Base-by-base conservation (phyloP, 2,329 filamentous ascomycete genomes). In the Fusarium citri region DNA sequence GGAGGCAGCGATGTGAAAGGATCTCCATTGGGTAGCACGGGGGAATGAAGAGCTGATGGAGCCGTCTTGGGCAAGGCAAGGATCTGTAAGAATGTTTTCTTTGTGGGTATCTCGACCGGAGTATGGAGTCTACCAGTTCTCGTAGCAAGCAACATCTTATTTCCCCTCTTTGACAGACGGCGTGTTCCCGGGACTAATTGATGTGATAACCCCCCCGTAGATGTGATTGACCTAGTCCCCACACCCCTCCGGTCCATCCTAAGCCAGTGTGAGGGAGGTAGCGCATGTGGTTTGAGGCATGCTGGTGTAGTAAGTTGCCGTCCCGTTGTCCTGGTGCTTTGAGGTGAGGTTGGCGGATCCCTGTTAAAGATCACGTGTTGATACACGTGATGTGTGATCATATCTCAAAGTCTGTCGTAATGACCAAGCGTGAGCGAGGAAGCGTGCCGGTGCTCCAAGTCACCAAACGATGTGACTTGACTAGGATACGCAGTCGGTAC, bases 11-110 rank as follows among this genome's bases (percentile, higher is more conserved):
- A 70, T 46, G 54, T 63, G 64, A 66, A 72, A 65, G 66, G 66
- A 74, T 74, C 78, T 79, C 71, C 68, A 76, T 80, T 68, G 57
- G 76, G 75, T 69, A 74, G 75, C 58, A 62, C 63, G 68, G 51
- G 67, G 63, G 62, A 64, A 46, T 50, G 53, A 51, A 55, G 50
- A 58, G 51, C 57, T 69, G 65, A 54, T 48, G 65, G 26, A 60
- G 64, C 71, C 69, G 59, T 70, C 72, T 73, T 47, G 42, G 71
- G 64, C 43, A 62, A 68, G 57, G 56, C 69, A 65, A 65, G 59
- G 67, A 57, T 62, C 56, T 65, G 59, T 68, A 55, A 59, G 59
- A 66, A 55, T 62, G 61, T 46, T 62, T 69, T 69, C 69, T 64
- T 58, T 67, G 70, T 65, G 68, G 69, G 59, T 66, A 64, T 70